Evolutionary conservation across 2,329 filamentous ascomycete genomes (phyloP).

Genomic region (Cercospora sp.): DNA sequence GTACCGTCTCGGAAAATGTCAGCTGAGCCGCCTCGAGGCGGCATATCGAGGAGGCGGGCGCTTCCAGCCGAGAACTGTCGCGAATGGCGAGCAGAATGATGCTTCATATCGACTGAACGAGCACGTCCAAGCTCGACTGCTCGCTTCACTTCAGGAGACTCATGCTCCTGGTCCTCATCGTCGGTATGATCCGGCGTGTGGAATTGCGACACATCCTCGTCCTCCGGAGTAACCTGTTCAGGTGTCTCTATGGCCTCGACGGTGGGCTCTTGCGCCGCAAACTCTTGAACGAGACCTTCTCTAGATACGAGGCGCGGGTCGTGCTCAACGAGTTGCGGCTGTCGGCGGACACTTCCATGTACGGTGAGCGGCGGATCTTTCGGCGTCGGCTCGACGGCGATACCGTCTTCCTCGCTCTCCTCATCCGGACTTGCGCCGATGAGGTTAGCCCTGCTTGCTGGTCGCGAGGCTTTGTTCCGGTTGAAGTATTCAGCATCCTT

Average conservation of each 20-base stretch:
- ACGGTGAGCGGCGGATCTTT: slow-evolving; percentile 31
- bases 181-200: slow-evolving; percentile 23
- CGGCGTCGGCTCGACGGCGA: slow-evolving; percentile 6
- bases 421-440: slow-evolving; percentile 53
- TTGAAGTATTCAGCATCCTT: slow-evolving; percentile 74
- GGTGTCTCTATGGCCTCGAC: slow-evolving; percentile 29
- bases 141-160: slow-evolving; percentile 53
- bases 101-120: slow-evolving; percentile 33
- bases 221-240: slow-evolving; percentile 27
- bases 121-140: slow-evolving; percentile 70
- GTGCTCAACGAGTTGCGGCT: slow-evolving; percentile 66
- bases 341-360: slow-evolving; percentile 55
- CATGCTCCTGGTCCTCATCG: slow-evolving; percentile 26
- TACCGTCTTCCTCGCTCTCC: slow-evolving; percentile 30
- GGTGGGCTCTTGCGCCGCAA: slow-evolving; percentile 42
- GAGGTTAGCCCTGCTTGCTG: slow-evolving; percentile 11
- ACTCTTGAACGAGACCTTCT: slow-evolving; percentile 60
- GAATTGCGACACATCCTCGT: slow-evolving; percentile 3
- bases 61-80: slow-evolving; percentile 77
- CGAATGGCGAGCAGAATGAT: slow-evolving; percentile 53
- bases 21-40: slow-evolving; percentile 11
- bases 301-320: slow-evolving; percentile 60
- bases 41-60: slow-evolving; percentile 66
- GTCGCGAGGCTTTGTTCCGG: slow-evolving; percentile 18
- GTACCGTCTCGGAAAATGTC: slow-evolving; percentile 17